phyloP scores from a whole-genome alignment of 1,139 yeast species.

The Pichia sp. region DNA sequence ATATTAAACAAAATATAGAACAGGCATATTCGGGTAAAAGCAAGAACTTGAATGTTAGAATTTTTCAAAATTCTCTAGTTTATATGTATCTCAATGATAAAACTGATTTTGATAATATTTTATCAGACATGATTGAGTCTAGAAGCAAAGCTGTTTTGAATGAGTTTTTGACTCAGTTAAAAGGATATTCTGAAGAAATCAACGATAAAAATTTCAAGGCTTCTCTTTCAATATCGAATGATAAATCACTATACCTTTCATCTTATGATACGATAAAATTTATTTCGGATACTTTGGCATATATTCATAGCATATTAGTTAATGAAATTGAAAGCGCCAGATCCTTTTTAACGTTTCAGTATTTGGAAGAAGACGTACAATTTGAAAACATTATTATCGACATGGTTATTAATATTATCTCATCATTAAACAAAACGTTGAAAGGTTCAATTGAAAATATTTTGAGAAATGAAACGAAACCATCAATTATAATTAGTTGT shows the following conservation, averaged over 20 bases:
- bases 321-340: slow-evolving; percentile 76
- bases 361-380: slow-evolving; percentile 12
- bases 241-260: slow-evolving; percentile 46
- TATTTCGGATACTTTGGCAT: slow-evolving; percentile 83
- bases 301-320: slow-evolving; percentile 81
- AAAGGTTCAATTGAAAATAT: slow-evolving; percentile 57
- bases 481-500: slow-evolving; percentile 48
- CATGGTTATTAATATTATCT: slow-evolving; percentile 37
- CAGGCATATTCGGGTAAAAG: slow-evolving; percentile 15
- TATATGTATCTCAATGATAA: slow-evolving; percentile 23
- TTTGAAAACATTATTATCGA: slow-evolving; percentile 30
- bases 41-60: slow-evolving; percentile 3
- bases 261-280: slow-evolving; percentile 79
- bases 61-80: slow-evolving; percentile 23
- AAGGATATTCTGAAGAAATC: slow-evolving; percentile 27
- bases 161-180: slow-evolving; percentile 49
- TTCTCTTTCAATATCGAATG: neutral
- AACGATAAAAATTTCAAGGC: neutral
- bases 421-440: slow-evolving; percentile 42
- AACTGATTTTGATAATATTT: slow-evolving; percentile 40
- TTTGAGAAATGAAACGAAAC: slow-evolving; percentile 54
- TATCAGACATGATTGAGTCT: slow-evolving; percentile 48
- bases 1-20: slow-evolving; percentile 26
- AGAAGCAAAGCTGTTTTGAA: slow-evolving; percentile 50
- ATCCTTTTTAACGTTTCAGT: slow-evolving; percentile 38